A percentile compares a stretch with the other conserved stretches of the same genome.
Evolutionary conservation across 208 protist species (phyloP).

Genomic region (Angomonas desouzai): DNA sequence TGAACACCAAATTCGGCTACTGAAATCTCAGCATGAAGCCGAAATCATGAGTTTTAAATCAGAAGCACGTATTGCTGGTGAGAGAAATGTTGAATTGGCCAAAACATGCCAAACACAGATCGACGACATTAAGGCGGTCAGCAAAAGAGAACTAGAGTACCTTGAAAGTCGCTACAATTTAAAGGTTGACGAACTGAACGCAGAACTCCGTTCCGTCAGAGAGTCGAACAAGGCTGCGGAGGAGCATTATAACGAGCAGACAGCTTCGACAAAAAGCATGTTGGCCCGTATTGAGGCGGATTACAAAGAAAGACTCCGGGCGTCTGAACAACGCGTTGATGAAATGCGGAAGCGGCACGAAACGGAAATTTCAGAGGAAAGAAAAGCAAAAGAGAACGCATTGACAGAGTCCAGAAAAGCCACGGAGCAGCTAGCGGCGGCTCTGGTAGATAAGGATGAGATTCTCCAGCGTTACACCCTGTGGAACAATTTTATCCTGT

Average conservation of each 20-base stretch:
- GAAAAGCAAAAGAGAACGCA: constrained; percentile 32
- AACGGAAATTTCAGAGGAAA: constrained; percentile 34
- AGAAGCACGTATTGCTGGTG: constrained; percentile 48
- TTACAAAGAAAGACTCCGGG: constrained; percentile 68
- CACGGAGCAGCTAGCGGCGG: constrained; percentile 43
- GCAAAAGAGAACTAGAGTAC: constrained; percentile 61
- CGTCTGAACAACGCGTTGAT: constrained; percentile 53
- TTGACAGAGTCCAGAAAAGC: constrained; percentile 41
- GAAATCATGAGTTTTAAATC: constrained; percentile 43
- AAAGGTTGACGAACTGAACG: constrained; percentile 51
- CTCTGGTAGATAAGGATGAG: constrained; percentile 51
- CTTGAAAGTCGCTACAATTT: constrained; percentile 61
- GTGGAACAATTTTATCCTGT: constrained; percentile 75
- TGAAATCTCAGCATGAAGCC: constrained; percentile 70
- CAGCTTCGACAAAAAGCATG: constrained; percentile 42
- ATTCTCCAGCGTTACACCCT: constrained; percentile 57
- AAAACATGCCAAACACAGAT: constrained; percentile 62
- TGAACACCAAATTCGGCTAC: constrained; percentile 69
- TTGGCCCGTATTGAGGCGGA: constrained; percentile 61
- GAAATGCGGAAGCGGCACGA: constrained; percentile 51
- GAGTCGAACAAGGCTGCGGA: constrained; percentile 37
- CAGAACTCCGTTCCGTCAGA: constrained; percentile 55
- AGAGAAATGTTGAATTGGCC: constrained; percentile 44
- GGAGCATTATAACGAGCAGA: constrained; percentile 46
- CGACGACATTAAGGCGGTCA: constrained; percentile 69